A percentile compares a stretch with the other conserved stretches of the same genome.
Conservation (phyloP, 2,329 filamentous ascomycete species). For the Passalora sequoiae region DNA sequence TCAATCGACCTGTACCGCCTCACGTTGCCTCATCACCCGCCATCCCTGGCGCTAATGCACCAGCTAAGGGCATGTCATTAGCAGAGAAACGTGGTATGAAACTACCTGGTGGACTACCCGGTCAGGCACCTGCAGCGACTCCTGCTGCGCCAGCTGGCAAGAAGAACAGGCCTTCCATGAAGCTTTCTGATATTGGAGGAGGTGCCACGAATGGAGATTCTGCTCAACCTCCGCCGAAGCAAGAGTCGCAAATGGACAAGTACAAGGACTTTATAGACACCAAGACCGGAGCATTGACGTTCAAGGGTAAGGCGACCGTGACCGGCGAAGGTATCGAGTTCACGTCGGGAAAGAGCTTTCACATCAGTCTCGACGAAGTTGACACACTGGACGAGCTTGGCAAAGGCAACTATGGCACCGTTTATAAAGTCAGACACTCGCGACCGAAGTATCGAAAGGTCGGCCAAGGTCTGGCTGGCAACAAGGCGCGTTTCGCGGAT, state of each 20-base stretch:
- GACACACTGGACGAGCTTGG: conserved; percentile 89
- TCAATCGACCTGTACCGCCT: conserved; percentile 36
- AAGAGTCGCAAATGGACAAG: conserved; percentile 50
- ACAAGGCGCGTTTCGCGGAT: conserved; percentile 42
- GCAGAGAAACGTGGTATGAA: conserved; percentile 64
- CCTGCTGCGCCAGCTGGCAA: conserved; percentile 34
- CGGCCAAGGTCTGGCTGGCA: conserved; percentile 57
- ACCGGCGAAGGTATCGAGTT: conserved; percentile 90
- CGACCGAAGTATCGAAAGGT: conserved; percentile 60
- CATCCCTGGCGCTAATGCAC: conserved; percentile 41
- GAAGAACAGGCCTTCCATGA: conserved; percentile 40
- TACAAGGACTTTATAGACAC: conserved; percentile 82
- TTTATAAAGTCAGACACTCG: conserved; percentile 90
- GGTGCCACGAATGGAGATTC: conserved; percentile 27
- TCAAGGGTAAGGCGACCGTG: conserved; percentile 86
- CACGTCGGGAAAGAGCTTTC: conserved; percentile 80
- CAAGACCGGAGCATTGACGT: conserved; percentile 84
- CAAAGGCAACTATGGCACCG: conserved; percentile 97
- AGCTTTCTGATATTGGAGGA: conserved; percentile 42
- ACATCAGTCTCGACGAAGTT: conserved; percentile 91
- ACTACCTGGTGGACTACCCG: conserved; percentile 52
- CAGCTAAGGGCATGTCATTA: conserved; percentile 49
- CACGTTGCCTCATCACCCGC: conserved; percentile 47
- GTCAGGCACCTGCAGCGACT: conserved; percentile 40
- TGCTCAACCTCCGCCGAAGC: conserved; percentile 23